Evolutionary conservation across 2,329 filamentous ascomycete genomes (phyloP).

Genomic region (Trichoderma guizhouense): DNA sequence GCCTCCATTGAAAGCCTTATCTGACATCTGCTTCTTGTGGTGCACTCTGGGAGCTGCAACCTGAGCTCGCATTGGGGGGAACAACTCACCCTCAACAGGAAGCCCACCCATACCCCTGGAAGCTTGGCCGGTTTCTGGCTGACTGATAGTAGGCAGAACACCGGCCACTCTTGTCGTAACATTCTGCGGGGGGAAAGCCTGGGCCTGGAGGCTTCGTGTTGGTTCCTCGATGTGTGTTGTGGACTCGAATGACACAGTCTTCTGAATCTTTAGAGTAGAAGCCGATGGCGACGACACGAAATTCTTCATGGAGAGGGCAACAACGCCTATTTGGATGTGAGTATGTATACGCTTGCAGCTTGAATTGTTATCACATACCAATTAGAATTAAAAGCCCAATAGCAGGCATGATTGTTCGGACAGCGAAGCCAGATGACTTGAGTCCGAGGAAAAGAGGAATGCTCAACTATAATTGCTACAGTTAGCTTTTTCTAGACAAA

Average conservation of each 20-base stretch:
- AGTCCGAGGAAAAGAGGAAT: slow-evolving; percentile 50
- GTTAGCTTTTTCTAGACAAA: background rate
- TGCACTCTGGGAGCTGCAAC: slow-evolving; percentile 23
- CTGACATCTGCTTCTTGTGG: slow-evolving; percentile 14
- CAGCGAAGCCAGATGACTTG: slow-evolving; percentile 38
- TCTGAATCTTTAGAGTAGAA: background rate
- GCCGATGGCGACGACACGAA: slow-evolving; percentile 11
- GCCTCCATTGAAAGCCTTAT: slow-evolving; percentile 28
- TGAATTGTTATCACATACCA: slow-evolving; percentile 33
- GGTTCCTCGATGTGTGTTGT: background rate
- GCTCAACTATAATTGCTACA: slow-evolving; percentile 41
- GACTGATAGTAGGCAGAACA: slow-evolving; percentile 38
- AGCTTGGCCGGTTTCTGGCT: slow-evolving; percentile 36
- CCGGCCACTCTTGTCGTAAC: slow-evolving; percentile 2
- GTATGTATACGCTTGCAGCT: background rate
- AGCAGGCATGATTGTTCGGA: slow-evolving; percentile 50
- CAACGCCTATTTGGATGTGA: slow-evolving; percentile 24
- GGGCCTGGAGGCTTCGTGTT: slow-evolving; percentile 17
- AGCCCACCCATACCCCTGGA: slow-evolving; percentile 37
- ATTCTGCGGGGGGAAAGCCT: background rate
- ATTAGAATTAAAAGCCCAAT: slow-evolving; percentile 48
- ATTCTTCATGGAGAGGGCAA: slow-evolving; percentile 36
- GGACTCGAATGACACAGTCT: background rate
- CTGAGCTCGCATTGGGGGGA: slow-evolving; percentile 39
- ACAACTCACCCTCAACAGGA: slow-evolving; percentile 40